These are phyloP conservation scores for Bertia moriformis DNA, from an alignment of 2,329 filamentous ascomycete species.

Conservation along the genomic window DNA sequence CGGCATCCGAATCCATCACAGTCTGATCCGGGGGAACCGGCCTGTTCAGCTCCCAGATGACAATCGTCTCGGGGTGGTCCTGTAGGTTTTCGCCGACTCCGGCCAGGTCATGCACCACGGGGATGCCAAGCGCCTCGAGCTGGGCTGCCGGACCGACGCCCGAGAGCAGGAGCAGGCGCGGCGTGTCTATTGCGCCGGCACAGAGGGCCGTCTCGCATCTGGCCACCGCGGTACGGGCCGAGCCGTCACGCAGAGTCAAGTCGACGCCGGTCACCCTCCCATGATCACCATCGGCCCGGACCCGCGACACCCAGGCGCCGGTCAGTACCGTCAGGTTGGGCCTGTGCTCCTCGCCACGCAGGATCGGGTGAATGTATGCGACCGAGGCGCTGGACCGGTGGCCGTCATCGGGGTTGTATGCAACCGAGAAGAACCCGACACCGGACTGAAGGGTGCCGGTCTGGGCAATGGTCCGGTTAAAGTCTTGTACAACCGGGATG, in stretches of 20 bases:
- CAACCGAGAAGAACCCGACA: conserved; percentile 80
- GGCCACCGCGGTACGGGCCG: conserved; percentile 39
- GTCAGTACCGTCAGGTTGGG: conserved; percentile 77
- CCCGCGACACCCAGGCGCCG: conserved; percentile 71
- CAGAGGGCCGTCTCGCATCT: conserved; percentile 27
- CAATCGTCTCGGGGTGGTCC: conserved; percentile 7
- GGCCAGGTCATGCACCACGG: conserved; percentile 10
- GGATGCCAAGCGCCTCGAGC: conserved; percentile 10
- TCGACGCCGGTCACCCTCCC: conserved; percentile 55
- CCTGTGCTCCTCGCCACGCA: conserved; percentile 67
- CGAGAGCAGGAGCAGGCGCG: conserved; percentile 14
- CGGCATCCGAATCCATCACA: conserved; percentile 3
- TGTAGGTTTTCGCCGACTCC: conserved; percentile 13
- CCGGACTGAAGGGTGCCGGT: conserved; percentile 60
- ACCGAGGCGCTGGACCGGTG: conserved; percentile 74
- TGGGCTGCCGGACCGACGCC: conserved; percentile 11
- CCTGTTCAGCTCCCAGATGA: conserved; percentile 6
- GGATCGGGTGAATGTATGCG: conserved; percentile 87
- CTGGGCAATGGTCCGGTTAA: conserved; percentile 69
- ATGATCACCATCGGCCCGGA: conserved; percentile 56
- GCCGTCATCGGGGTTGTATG: conserved; percentile 81
- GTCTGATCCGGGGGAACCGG: conserved; percentile 3
- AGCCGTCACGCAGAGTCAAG: conserved; percentile 41
- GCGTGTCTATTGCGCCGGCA: conserved; percentile 12
- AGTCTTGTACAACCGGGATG: conserved; percentile 71